phyloP scores from a whole-genome alignment of 495 filamentous ascomycete genomes.

The Antarctomyces pellizariae region DNA sequence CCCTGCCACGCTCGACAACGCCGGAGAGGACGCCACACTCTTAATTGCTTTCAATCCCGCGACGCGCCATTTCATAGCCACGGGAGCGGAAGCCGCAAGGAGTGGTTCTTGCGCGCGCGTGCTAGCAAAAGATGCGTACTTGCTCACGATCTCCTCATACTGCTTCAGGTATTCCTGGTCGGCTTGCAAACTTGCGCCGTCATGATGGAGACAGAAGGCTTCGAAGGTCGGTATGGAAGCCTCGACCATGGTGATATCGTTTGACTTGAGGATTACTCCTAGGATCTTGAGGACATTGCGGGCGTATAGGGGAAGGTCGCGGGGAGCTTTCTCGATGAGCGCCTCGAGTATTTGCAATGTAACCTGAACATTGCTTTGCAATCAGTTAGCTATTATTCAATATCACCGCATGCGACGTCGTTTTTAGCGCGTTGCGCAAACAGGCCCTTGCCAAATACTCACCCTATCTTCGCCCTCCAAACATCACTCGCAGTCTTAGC shows the following conservation, averaged over 20 bases:
- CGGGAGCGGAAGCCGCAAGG: constrained; percentile 45
- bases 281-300: constrained; percentile 58
- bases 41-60: constrained; percentile 59
- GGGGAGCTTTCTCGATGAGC: constrained; percentile 74
- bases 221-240: constrained; percentile 65
- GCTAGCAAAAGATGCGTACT: constrained; percentile 56
- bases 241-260: constrained; percentile 74
- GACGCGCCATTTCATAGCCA: constrained; percentile 66
- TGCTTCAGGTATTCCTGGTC: constrained; percentile 65
- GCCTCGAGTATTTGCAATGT: constrained; percentile 72
- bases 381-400: constrained; percentile 4
- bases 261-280: constrained; percentile 48
- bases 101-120: constrained; percentile 28
- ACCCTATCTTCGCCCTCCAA: constrained; percentile 59
- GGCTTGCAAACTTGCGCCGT: constrained; percentile 48
- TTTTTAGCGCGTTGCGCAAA: neutral
- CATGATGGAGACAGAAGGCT: constrained; percentile 60
- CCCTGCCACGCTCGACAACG: constrained; percentile 45
- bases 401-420: neutral
- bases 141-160: constrained; percentile 53
- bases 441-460: constrained; percentile 15
- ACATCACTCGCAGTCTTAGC: constrained; percentile 78
- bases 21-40: constrained; percentile 53
- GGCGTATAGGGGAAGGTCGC: constrained; percentile 72
- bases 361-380: constrained; percentile 68